Evolutionary conservation across 305 asterid species (phyloP), one percentile per base, ranked within the genome.

Genomic region (Rubia balearica): DNA sequence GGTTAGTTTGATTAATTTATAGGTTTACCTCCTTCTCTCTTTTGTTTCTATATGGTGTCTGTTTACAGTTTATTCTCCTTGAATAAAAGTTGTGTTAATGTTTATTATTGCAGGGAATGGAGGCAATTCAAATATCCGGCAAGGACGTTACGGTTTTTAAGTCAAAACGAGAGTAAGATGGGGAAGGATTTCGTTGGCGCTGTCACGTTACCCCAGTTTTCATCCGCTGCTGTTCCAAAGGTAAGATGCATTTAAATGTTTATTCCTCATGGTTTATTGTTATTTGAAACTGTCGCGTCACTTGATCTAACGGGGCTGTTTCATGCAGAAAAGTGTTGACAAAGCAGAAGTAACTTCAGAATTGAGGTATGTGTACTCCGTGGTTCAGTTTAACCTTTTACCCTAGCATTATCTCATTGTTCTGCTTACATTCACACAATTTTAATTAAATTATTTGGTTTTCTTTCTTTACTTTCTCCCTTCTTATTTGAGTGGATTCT

Each of bases 191-290:
- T 85, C 17, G 68, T 78, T 5, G 92, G 86, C 51, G 86, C 71
- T 73, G 72, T 83, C 72, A 83, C 78, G 53, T 80, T 93, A 73
- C 85, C 94, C 59, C 97, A 87, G 61, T 93, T 93, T 82, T 89
- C 97, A 69, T 72, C 98, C 71, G 92, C 90, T 69, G 75, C 83
- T 67, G 96, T 91, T 83, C 95, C 95, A 12, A 80, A 85, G 97
- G 98, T 91, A 84, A 40, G 53, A 59, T 48, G 45, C 30, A 43
- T 51, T 11, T 69, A 10, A 9, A 21, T 45, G 16, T 69, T 36
- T 19, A 41, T 11, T 3, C 41, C 42, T 49, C 14, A 71, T 19
- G 21, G 49, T 46, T 30, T 8, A 7, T 9, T 24, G 53, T 6
- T 5, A 33, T 59, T 56, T 16, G 4, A 27, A 11, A 16, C 17